Evolutionary conservation across 2,329 filamentous ascomycete genomes (phyloP), one percentile per base, ranked within the genome.

Genomic region (Colletotrichum sp.): DNA sequence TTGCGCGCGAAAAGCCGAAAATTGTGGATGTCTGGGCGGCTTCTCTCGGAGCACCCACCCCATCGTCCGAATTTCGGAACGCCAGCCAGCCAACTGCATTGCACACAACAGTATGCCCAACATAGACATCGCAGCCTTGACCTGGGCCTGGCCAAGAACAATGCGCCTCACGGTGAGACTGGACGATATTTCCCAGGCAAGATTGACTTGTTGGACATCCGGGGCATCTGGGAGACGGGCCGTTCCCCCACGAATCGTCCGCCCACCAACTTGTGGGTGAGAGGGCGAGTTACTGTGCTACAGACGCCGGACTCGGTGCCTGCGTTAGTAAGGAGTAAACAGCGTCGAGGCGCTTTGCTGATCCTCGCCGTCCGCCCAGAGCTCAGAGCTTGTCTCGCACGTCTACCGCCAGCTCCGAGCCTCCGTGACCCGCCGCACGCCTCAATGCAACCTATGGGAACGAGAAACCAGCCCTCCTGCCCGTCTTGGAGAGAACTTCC

Each of bases 121-220:
- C n/a, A 43, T 24, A 13, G n/a, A 60, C 67, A 63, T 63, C 21
- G 57, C 55, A 55, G 55, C 43, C 67, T 18, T 58, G 52, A 43
- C 32, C 18, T 30, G 32, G 36, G 58, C 16, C 13, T 24, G 58
- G 63, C 63, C 26, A 71, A 75, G 72, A 26, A 52, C 13, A 52
- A 75, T 57, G 73, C 73, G 58, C 64, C 73, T 73, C 73, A 75
- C 64, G 73, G 70, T 68, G 73, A 68, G 73, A 75, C 70, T 73
- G 43, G 38, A 72, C 28, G 32, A 55, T 28, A 9, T 26, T 21
- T 18, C n/a, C 43, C 16, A 43, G 36, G 32, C 55, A 21, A 55
- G 13, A 61, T 61, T 61, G 43, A 43, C 21, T 18, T 30, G 13
- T 28, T 34, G 28, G n/a, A 28, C 43, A 28, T 34, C 70, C 73